A percentile compares a stretch with the other conserved stretches of the same genome.
Conservation (phyloP, 306 rosid species). For the Lathyrus aphaca region DNA sequence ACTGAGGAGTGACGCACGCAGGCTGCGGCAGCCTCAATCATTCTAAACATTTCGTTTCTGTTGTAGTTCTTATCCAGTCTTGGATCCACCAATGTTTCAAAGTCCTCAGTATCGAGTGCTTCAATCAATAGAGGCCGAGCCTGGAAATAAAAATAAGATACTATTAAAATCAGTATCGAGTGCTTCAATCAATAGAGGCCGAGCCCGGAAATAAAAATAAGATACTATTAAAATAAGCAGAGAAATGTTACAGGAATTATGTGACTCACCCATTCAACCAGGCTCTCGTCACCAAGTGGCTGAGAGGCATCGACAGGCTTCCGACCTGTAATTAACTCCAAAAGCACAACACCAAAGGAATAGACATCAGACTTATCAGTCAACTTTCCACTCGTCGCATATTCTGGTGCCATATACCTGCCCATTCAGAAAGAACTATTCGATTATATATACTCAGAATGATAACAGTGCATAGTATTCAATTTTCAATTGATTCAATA, state of each 20-base stretch:
- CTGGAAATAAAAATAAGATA: constrained; percentile 49
- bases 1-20: constrained; percentile 85
- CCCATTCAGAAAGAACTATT: constrained; percentile 39
- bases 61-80: constrained; percentile 66
- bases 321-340: constrained; percentile 95
- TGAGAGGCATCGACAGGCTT: constrained; percentile 93
- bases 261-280: constrained; percentile 92
- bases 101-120: constrained; percentile 67
- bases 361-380: constrained; percentile 97
- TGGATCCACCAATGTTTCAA: constrained; percentile 69
- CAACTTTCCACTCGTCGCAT: constrained; percentile 96
- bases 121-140: constrained; percentile 77
- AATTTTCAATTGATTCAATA: background rate
- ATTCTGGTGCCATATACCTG: constrained; percentile 99
- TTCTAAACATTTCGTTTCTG: constrained; percentile 70
- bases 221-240: too few relatives aligned
- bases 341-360: constrained; percentile 91
- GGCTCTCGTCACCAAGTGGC: constrained; percentile 94
- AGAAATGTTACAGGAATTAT: constrained; percentile 1
- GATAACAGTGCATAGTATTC: constrained; percentile 3
- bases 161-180: too few relatives aligned
- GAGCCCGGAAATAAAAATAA: too few relatives aligned
- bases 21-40: constrained; percentile 96
- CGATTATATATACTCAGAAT: constrained; percentile 37
- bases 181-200: too few relatives aligned